Percentiles rank a stretch among this genome's conserved stretches.
These are phyloP conservation scores for Colletotrichum karsti DNA, from an alignment of 2,329 filamentous ascomycete genomes.

Conservation along the genomic window DNA sequence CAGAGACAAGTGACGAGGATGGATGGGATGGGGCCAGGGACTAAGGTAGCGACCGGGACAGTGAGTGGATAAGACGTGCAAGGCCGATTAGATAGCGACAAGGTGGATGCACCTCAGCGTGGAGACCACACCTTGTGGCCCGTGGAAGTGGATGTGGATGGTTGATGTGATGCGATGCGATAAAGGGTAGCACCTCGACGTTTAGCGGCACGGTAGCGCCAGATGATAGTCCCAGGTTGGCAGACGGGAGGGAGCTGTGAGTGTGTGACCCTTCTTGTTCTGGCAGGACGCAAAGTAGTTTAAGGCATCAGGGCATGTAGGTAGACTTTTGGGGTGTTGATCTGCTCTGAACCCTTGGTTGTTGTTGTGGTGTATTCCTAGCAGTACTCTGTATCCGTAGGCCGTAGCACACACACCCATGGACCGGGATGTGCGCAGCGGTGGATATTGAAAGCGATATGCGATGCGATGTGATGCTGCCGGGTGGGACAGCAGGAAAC, in stretches of 20 bases:
- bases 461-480: background rate
- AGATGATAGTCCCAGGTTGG: background rate
- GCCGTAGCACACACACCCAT: too few relatives aligned
- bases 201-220: conserved; percentile 4
- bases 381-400: background rate
- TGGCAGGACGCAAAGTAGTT: too few relatives aligned
- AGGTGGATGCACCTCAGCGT: background rate
- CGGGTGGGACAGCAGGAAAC: conserved; percentile 7
- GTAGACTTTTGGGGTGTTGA: background rate
- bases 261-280: too few relatives aligned
- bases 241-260: too few relatives aligned
- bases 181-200: conserved; percentile 25
- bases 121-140: background rate
- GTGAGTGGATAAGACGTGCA: conserved; percentile 21
- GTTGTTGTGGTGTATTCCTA: background rate
- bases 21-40: conserved; percentile 3
- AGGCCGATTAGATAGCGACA: conserved; percentile 23
- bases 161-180: conserved; percentile 20
- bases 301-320: too few relatives aligned
- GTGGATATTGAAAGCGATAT: background rate
- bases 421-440: background rate
- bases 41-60: too few relatives aligned
- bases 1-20: conserved; percentile 26
- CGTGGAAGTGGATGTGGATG: background rate
- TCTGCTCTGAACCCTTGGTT: background rate